These are phyloP conservation scores for Gnaphalium uliginosum DNA, from an alignment of 129 eudicot genomes.

Conservation along the genomic window DNA sequence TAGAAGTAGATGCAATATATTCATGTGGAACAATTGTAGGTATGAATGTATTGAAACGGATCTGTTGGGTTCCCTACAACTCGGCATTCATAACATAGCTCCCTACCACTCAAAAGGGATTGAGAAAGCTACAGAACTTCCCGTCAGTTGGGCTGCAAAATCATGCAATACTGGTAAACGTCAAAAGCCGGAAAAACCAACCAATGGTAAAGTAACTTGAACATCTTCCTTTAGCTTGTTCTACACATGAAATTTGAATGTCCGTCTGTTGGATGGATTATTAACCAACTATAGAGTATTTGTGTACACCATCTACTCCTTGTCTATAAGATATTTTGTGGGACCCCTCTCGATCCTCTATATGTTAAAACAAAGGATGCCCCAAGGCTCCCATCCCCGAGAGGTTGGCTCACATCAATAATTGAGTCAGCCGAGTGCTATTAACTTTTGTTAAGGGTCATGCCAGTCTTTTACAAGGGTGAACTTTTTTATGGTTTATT, in stretches of 20 bases:
- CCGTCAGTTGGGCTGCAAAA: conserved; percentile 41
- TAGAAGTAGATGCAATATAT: conserved; percentile 20
- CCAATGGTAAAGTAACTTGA: conserved; percentile 48
- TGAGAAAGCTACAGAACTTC: conserved; percentile 78
- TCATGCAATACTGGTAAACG: conserved; percentile 30
- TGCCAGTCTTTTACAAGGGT: background rate
- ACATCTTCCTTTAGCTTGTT: background rate
- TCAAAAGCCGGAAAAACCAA: conserved; percentile 40
- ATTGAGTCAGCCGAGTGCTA: background rate
- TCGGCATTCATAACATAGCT: conserved; percentile 74
- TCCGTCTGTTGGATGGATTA: background rate
- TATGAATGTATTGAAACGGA: conserved; percentile 93
- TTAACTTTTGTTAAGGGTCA: background rate
- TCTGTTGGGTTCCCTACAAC: conserved; percentile 73
- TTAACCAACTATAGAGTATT: no score
- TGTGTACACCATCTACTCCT: no score
- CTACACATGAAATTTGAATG: background rate
- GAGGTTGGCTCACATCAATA: background rate
- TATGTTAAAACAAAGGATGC: background rate
- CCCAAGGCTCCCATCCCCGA: background rate
- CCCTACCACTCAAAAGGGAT: conserved; percentile 86
- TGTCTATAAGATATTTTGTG: background rate
- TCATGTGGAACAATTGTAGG: conserved; percentile 46
- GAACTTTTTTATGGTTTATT: background rate
- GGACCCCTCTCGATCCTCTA: background rate